A percentile compares a stretch with the other conserved stretches of the same genome.
phyloP scores from a whole-genome alignment of 495 filamentous ascomycete species.

The Hypoxylon perforatum region DNA sequence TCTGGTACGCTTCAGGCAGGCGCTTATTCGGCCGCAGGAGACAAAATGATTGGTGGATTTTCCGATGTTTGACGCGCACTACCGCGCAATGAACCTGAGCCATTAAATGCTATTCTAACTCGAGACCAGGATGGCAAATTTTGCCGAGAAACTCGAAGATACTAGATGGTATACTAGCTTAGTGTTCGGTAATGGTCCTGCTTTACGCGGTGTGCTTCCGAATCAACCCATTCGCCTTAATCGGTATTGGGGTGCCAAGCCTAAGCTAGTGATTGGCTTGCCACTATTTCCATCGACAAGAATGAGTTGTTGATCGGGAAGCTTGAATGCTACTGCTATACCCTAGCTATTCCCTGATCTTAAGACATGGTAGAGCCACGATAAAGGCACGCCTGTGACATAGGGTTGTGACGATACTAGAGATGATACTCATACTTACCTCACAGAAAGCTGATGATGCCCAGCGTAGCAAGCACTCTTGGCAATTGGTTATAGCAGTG shows the following conservation, averaged over 20 bases:
- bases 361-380: not conserved
- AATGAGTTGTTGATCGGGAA: slow-evolving; percentile 1
- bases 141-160: not conserved
- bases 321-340: not conserved
- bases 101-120: not conserved
- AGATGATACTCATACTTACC: not conserved
- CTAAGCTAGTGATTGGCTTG: slow-evolving; percentile 1
- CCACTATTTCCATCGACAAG: not conserved
- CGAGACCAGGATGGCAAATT: slow-evolving; percentile 1
- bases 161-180: not conserved
- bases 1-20: slow-evolving; percentile 23
- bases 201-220: not conserved
- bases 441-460: not conserved
- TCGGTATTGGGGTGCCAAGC: slow-evolving; percentile 15
- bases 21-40: slow-evolving; percentile 27
- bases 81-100: slow-evolving; percentile 6
- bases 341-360: not conserved
- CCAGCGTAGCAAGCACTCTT: slow-evolving; percentile 5
- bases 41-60: slow-evolving; percentile 25
- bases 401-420: not conserved
- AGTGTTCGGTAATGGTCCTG: slow-evolving; percentile 3
- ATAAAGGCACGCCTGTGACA: not conserved
- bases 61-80: slow-evolving; percentile 13
- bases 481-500: slow-evolving; percentile 3
- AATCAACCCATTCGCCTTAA: slow-evolving; percentile 9